Base-by-base conservation (phyloP, 2,329 filamentous ascomycete genomes). In the Calonectria naviculata region DNA sequence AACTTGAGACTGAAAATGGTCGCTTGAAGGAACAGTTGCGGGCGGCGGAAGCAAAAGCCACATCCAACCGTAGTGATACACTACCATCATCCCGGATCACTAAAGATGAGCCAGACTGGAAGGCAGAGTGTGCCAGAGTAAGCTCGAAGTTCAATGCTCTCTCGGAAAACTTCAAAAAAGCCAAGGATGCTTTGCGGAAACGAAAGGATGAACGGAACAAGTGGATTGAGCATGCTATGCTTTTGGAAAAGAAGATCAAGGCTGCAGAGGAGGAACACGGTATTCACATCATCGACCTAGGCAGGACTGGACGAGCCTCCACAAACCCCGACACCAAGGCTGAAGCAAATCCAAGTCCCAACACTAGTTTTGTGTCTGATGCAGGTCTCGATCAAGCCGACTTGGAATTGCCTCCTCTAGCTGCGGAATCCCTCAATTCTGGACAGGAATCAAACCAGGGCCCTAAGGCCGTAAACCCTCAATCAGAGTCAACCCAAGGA, bases 181-280 rank as follows among this genome's bases (percentile, higher is more conserved):
- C 85, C 54, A 83, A 83, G 67, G 80, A 81, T 15, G 79, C 82
- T 9, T 80, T 86, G 10, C 77, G 80, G 36, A 85, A 83, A 73
- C 83, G 84, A 58, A 85, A 84, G 31, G 80, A 83, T 1, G 82
- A 85, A 28, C 83, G 84, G 5, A 81, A 86, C 8, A 75, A 78
- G 36, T 90, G 88, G 88, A 81, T 82, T 29, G 78, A 81, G 7
- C 85, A 88, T 65, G 85, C 85, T 6, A 83, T 83, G 26, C 75
- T 81, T 15, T 77, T 89, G 21, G 81, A 87, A 63, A 79, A 79
- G 29, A 87, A 83, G 70, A 81, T 90, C 13, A 81, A 82, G 54
- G 80, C 78, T 28, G 80, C 88, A 12, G 85, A 88, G 71, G 81
- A 81, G 36, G 82, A 83, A 66, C 77, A 81, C 38, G 77, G 76